Evolutionary conservation across 225 moss, liverwort and hornwort genomes (phyloP).

Genomic region (Lunularia cruciata): DNA sequence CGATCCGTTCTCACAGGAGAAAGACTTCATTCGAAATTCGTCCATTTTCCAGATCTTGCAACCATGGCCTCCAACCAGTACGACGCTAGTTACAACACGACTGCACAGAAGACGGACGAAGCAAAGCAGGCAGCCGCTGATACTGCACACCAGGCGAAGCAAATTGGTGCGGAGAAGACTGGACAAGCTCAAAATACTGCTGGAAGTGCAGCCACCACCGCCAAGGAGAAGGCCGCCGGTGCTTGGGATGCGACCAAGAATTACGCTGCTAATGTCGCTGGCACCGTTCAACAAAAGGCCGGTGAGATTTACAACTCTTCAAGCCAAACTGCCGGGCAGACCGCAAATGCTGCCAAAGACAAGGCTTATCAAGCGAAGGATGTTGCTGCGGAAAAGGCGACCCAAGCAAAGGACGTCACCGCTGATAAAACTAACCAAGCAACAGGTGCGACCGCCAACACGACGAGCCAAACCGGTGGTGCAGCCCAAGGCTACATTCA

Average conservation of each 20-base stretch:
- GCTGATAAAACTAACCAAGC: not conserved
- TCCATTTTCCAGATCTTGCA: too few species aligned
- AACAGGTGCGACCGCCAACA: not conserved
- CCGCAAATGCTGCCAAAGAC: slow-evolving; percentile 2
- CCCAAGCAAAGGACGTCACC: not conserved
- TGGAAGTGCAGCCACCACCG: not conserved
- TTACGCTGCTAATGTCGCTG: slow-evolving; percentile 1
- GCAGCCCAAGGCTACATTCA: not conserved
- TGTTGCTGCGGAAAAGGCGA: not conserved
- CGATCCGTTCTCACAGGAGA: too few species aligned
- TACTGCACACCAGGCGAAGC: slow-evolving; percentile 13
- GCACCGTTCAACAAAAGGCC: slow-evolving; percentile 19
- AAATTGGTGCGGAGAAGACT: slow-evolving; percentile 3
- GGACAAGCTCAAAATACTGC: slow-evolving; percentile 2
- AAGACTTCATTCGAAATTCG: too few species aligned
- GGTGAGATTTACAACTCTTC: slow-evolving; percentile 14
- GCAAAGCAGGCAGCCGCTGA: not conserved
- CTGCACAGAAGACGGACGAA: not conserved
- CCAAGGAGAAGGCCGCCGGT: not conserved
- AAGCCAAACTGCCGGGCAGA: not conserved
- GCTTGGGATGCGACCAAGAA: slow-evolving; percentile 28
- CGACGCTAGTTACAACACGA: not conserved
- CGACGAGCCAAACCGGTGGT: not conserved
- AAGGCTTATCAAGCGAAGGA: not conserved
- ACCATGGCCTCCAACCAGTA: slow-evolving; percentile 5